phyloP scores from a whole-genome alignment of 306 rosid genomes.

The Acmispon strigosus region DNA sequence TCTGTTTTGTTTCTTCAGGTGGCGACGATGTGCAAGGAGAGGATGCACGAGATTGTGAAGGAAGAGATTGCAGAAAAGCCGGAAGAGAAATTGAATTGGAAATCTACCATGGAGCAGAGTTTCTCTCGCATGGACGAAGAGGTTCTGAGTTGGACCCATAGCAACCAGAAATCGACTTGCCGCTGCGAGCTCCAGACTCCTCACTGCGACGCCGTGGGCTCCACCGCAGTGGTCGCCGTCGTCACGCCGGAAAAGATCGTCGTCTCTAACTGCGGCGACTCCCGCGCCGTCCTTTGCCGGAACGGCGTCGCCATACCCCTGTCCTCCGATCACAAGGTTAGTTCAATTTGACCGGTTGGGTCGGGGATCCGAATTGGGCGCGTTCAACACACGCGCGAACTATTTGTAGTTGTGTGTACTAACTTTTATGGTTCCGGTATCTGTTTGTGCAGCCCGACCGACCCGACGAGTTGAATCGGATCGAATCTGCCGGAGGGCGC shows the following conservation, averaged over 20 bases:
- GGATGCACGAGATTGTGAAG: slow-evolving; percentile 24
- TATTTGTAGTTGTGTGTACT: background rate
- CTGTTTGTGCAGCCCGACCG: slow-evolving; percentile 57
- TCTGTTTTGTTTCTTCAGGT: background rate
- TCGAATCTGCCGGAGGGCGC: slow-evolving; percentile 69
- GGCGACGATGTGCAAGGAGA: slow-evolving; percentile 35
- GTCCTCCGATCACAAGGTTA: slow-evolving; percentile 77
- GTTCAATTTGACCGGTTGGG: background rate
- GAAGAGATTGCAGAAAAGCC: background rate
- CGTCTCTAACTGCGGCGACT: slow-evolving; percentile 79
- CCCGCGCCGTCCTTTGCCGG: slow-evolving; percentile 77
- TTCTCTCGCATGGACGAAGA: slow-evolving; percentile 37
- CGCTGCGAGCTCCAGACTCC: slow-evolving; percentile 55
- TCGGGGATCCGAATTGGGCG: background rate
- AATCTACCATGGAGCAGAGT: slow-evolving; percentile 28
- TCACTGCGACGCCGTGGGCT: slow-evolving; percentile 78
- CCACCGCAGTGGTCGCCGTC: slow-evolving; percentile 69
- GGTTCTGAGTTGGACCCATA: slow-evolving; percentile 18
- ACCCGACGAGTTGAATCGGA: slow-evolving; percentile 65
- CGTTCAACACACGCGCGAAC: background rate
- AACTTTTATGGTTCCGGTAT: background rate
- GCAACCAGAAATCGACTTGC: slow-evolving; percentile 18
- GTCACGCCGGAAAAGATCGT: slow-evolving; percentile 55
- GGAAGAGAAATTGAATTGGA: slow-evolving; percentile 21
- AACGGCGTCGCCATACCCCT: slow-evolving; percentile 51